Base-by-base conservation (phyloP, 768 basidiomycete species). In the Asterophora parasitica region DNA sequence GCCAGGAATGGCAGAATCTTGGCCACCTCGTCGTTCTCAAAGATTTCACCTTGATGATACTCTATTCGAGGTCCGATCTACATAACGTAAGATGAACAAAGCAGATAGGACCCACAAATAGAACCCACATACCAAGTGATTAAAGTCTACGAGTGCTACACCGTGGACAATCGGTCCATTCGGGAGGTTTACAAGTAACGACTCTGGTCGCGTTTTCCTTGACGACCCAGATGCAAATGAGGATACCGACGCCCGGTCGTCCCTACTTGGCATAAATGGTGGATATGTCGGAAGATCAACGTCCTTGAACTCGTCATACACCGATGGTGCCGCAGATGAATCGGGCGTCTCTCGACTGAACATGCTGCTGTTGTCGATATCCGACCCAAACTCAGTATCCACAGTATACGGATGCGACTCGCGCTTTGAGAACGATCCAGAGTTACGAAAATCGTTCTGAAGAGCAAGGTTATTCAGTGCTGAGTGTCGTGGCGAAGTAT, bases 21-120 rank as follows among this genome's bases (percentile, higher is more conserved):
- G 28, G 74, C 71, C 23, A 97, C 74, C 61, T 94, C 90, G 51
- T 92, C 88, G 61, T 98, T 85, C 30, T 88, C 77, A 53, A 88
- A 85, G 26, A 95, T 77, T 2, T 83, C 82, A 3, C 88, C 89
- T 57, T 80, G 72, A 13, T 78, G 80, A 51, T 89, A 87, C 58
- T 99, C 93, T 46, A 98, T 88, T 40, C 81, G 83, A 15, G 96
- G 96, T 0, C 96, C 96, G 40, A 97, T 85, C 85, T 94, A 64
- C 36, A n/a, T n/a, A n/a, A n/a, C n/a, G n/a, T n/a, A n/a, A n/a
- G n/a, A 45, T 1, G 9, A 19, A 17, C 1, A 6, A 2, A 31
- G n/a, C 4, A 28, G 17, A 28, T 31, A 32, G 12, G 34, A 34
- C 41, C n/a, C n/a, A n/a, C n/a, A n/a, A n/a, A 28, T 31, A 32